Base-by-base conservation (phyloP, 768 basidiomycete genomes). In the Boletus bicolor region DNA sequence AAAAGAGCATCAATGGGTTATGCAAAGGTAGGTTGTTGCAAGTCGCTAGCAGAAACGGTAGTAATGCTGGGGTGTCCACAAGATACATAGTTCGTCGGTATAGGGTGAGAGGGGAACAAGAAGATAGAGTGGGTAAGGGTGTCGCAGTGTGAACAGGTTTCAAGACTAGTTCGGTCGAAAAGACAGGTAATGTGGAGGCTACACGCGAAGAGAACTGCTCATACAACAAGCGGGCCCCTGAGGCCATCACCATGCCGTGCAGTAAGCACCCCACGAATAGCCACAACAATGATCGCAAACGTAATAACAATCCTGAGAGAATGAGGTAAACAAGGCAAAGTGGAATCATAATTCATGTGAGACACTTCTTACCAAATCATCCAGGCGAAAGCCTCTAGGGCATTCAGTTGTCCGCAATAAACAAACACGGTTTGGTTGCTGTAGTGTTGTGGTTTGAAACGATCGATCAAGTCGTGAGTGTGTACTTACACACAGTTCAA, bases 351-450 rank as follows among this genome's bases (percentile, higher is more conserved):
- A 34, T 38, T 43, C 21, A 24, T 24, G 21, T 24, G 24, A 38
- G 24, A 19, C 17, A 3, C 19, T 19, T 71, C 82, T 58, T 59
- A 89, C 88, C 85, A 88, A 60, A 82, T 79, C 14, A 87, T 64
- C 89, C 90, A 92, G 8, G 87, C 82, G 63, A 91, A 91, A 19
- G 74, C 89, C 64, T 85, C 80, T 1, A 87, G 70, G 5, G 90
- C 88, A 51, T 90, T 91, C 35, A 91, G 73, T 63, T 92, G 90
- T 30, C 81, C 81, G 64, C 90, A 93, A 57, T 90, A 90, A 12
- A 76, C 72, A 58, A 82, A 81, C 12, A 67, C 59, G 12, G 68
- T 69, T 60, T 82, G 73, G 15, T 74, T 79, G 47, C 75, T 74
- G 47, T 12, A 14, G 48, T 44, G 19, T 11, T 57, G 24, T 46